Evolutionary conservation across 2,329 filamentous ascomycete genomes (phyloP).

Genomic region (Ophiostoma fasciatum): DNA sequence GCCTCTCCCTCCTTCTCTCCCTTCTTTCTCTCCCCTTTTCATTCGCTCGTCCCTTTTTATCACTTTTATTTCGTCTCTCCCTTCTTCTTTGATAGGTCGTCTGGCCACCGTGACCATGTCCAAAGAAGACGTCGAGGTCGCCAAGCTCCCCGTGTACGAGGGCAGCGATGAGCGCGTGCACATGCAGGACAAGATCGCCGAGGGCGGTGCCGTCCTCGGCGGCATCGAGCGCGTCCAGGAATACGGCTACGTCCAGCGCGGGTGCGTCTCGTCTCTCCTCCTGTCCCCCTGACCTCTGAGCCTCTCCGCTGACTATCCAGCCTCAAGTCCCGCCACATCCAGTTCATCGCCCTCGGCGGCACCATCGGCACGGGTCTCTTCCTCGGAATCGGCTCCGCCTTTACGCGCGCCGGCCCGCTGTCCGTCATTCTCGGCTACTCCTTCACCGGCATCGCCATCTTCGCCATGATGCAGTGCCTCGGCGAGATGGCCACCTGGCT

Average conservation of each 20-base stretch:
- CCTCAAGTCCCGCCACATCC: slow-evolving; percentile 29
- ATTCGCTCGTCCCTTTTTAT: no score
- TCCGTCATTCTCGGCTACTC: slow-evolving; percentile 27
- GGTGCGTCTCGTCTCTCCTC: slow-evolving; percentile 2
- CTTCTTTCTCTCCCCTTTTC: background rate
- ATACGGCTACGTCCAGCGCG: slow-evolving; percentile 11
- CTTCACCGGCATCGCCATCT: slow-evolving; percentile 28
- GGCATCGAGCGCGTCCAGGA: slow-evolving; percentile 6
- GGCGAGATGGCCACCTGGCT: slow-evolving; percentile 48
- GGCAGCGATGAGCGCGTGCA: slow-evolving; percentile 2
- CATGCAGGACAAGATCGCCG: slow-evolving; percentile 2
- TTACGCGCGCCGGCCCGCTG: slow-evolving; percentile 27
- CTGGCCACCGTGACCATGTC: slow-evolving; percentile 7
- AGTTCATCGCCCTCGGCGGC: slow-evolving; percentile 32
- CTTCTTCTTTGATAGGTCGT: background rate
- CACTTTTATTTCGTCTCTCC: background rate
- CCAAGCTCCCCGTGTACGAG: slow-evolving; percentile 7
- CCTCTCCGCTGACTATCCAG: slow-evolving; percentile 1
- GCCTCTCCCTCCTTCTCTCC: background rate
- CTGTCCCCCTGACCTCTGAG: background rate
- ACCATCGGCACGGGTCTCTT: slow-evolving; percentile 35
- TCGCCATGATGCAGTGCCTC: slow-evolving; percentile 27
- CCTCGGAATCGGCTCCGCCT: slow-evolving; percentile 30
- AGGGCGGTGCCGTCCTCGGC: slow-evolving; percentile 7
- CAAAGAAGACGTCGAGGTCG: slow-evolving; percentile 9